These are phyloP conservation scores for Leccinum fibrillosum DNA, from an alignment of 768 basidiomycete genomes.

Conservation along the genomic window DNA sequence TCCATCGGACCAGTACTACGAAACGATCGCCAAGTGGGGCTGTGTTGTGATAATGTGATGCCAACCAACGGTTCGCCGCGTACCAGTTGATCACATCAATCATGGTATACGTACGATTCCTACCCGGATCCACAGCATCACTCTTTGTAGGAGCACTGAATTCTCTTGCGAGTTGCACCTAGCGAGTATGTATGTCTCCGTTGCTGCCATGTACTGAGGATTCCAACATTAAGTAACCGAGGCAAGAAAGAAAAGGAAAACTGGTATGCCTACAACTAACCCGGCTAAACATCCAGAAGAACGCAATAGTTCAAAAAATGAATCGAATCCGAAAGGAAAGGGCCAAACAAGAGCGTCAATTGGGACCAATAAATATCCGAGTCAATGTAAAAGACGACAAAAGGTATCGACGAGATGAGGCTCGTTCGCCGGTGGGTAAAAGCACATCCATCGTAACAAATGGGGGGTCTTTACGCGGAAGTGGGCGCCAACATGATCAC, in stretches of 20 bases:
- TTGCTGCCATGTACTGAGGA: not conserved
- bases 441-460: slow-evolving; percentile 18
- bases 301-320: not conserved
- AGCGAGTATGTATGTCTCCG: not conserved
- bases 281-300: not conserved
- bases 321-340: not conserved
- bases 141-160: not conserved
- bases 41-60: not conserved
- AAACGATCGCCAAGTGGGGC: too few species aligned
- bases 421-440: slow-evolving; percentile 33
- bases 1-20: too few species aligned
- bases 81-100: not conserved
- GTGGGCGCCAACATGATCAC: slow-evolving; percentile 1
- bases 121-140: not conserved
- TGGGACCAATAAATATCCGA: not conserved
- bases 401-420: slow-evolving; percentile 36
- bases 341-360: not conserved
- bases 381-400: not conserved
- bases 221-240: not conserved
- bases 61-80: not conserved
- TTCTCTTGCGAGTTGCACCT: not conserved
- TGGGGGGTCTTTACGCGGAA: slow-evolving; percentile 17
- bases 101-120: not conserved
- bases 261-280: not conserved
- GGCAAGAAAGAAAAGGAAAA: not conserved